Conservation (phyloP, 768 basidiomycete species). For the Leccinum fibrillosum region DNA sequence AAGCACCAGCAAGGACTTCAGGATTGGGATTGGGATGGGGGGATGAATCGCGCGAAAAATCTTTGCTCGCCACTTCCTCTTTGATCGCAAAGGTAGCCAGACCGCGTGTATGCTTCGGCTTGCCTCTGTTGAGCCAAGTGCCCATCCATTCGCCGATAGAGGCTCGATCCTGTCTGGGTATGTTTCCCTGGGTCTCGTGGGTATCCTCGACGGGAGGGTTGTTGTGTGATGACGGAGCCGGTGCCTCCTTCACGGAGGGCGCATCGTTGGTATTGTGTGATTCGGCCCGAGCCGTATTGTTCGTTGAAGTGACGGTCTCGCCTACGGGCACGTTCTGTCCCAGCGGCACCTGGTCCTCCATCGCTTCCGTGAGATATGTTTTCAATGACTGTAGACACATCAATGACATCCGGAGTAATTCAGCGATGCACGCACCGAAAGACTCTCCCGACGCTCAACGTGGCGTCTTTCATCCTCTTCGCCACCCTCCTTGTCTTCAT, state of each 20-base stretch:
- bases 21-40: slow-evolving; percentile 14
- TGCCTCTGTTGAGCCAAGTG: slow-evolving; percentile 64
- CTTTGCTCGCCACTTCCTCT: slow-evolving; percentile 21
- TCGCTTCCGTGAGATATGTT: slow-evolving; percentile 45
- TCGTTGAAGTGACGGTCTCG: slow-evolving; percentile 20
- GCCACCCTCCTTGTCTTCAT: slow-evolving; percentile 26
- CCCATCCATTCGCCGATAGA: slow-evolving; percentile 74
- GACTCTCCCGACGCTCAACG: slow-evolving; percentile 57
- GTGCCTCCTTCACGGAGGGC: background rate
- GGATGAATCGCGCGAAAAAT: slow-evolving; percentile 20
- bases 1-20: slow-evolving; percentile 6
- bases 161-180: slow-evolving; percentile 32
- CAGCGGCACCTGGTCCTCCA: slow-evolving; percentile 47
- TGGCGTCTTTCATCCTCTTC: slow-evolving; percentile 37
- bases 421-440: slow-evolving; percentile 42
- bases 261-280: background rate
- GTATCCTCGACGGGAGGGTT: background rate
- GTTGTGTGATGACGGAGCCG: background rate
- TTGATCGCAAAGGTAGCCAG: slow-evolving; percentile 19
- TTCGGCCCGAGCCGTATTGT: background rate
- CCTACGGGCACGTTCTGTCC: slow-evolving; percentile 6
- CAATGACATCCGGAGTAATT: background rate
- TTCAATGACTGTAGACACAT: slow-evolving; percentile 37
- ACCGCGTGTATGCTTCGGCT: slow-evolving; percentile 27
- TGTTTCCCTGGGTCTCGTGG: slow-evolving; percentile 9